phyloP scores from a whole-genome alignment of 2,329 filamentous ascomycete species.

The Aphanocladium album region DNA sequence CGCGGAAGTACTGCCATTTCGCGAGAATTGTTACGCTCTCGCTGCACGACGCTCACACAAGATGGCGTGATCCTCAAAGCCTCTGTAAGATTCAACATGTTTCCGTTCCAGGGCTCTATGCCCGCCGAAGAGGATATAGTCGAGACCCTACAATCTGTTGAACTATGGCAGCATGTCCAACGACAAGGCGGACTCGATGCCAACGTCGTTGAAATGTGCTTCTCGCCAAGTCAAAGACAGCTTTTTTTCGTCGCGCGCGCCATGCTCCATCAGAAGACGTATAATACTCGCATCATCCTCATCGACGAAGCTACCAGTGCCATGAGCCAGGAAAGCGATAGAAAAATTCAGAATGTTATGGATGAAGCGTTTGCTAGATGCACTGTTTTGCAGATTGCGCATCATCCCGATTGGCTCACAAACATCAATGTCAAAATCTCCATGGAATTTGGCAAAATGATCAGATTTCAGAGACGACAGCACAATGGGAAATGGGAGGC shows the following conservation, averaged over 20 bases:
- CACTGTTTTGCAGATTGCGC: neutral
- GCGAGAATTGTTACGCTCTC: slow-evolving; percentile 34
- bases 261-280: neutral
- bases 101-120: slow-evolving; percentile 15
- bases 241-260: neutral
- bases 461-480: no score
- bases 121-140: neutral
- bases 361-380: neutral
- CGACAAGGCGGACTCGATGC: neutral
- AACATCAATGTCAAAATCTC: no score
- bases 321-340: neutral
- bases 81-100: slow-evolving; percentile 36
- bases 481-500: no score
- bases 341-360: neutral
- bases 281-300: neutral
- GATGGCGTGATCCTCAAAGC: slow-evolving; percentile 39
- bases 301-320: slow-evolving; percentile 8
- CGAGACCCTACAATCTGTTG: neutral
- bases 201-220: neutral
- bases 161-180: neutral
- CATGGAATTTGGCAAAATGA: no score
- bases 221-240: slow-evolving; percentile 3
- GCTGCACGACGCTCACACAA: slow-evolving; percentile 40
- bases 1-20: slow-evolving; percentile 36
- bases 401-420: neutral